A percentile compares a stretch with the other conserved stretches of the same genome.
These are phyloP conservation scores for Pyracantha coccinea DNA, from an alignment of 331 rosid genomes.

Conservation along the genomic window DNA sequence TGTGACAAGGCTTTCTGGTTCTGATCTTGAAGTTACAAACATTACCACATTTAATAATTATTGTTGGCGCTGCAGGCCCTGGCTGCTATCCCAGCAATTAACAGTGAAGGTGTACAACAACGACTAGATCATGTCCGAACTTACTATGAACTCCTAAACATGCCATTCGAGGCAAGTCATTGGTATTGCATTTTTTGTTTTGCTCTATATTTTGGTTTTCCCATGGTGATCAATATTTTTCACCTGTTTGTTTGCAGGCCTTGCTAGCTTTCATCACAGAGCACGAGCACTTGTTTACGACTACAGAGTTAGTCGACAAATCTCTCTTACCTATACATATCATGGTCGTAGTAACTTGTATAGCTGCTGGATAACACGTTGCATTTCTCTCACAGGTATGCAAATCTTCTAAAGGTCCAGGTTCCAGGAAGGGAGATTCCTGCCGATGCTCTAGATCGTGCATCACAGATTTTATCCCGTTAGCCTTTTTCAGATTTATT, in stretches of 20 bases:
- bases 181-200: background rate
- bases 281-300: conserved; percentile 69
- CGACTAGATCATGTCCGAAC: conserved; percentile 93
- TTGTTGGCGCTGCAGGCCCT: conserved; percentile 59
- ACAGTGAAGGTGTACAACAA: conserved; percentile 78
- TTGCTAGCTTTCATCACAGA: conserved; percentile 90
- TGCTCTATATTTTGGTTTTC: conserved; percentile 1
- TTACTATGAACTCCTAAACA: conserved; percentile 88
- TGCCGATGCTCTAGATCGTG: conserved; percentile 65
- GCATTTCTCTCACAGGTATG: conserved; percentile 51
- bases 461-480: conserved; percentile 52
- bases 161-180: conserved; percentile 93
- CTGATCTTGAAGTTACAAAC: background rate
- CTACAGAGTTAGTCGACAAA: conserved; percentile 59
- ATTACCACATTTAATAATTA: background rate
- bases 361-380: conserved; percentile 11
- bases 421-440: conserved; percentile 95
- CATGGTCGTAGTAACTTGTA: background rate
- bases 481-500: conserved; percentile 18
- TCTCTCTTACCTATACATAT: conserved; percentile 13
- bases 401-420: conserved; percentile 74
- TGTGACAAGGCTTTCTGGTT: conserved; percentile 1
- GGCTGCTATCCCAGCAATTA: conserved; percentile 88
- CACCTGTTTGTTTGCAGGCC: conserved; percentile 52
- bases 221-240: conserved; percentile 12